Base-by-base conservation (phyloP, 2,329 filamentous ascomycete genomes). In the Epichloe typhina region DNA sequence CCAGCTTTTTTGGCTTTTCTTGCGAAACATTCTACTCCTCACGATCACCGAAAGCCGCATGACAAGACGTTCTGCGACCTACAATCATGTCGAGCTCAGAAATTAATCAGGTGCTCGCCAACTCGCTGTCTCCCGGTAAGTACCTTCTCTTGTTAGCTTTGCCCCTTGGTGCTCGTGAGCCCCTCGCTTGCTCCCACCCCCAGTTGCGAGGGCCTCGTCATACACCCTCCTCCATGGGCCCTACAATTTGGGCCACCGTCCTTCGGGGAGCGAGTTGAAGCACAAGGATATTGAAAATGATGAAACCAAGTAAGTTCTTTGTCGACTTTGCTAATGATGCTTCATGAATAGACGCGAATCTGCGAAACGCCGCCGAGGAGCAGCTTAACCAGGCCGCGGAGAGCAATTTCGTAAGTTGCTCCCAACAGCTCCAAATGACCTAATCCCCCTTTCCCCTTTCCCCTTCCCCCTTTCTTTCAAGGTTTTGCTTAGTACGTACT, bases 51-150 rank as follows among this genome's bases (percentile, higher is more conserved):
- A 54, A 57, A 60, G 55, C 63, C 65, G 66, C 64, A 69, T 69
- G 66, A 66, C 63, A 63, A 66, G 56, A 59, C 61, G 57, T 53
- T 55, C 55, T 50, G 54, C 58, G 58, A 61, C 62, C 64, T 63
- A 62, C 66, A 68, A 75, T 65, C 70, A 88, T 80, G 77, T 79
- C 77, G 71, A 79, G 75, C 75, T 73, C 94, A 86, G 88, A 97
- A 76, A 94, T 97, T 76, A 95, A 91, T 77, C 85, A 89, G 75
- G 91, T 98, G 76, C 86, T 98, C 77, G 83, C 88, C 73, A 91
- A 90, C 76, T 97, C 93, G 70, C 83, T 97, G 73, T 94, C 90
- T 66, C 79, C 90, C 67, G 91, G 93, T 97, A 75, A 69, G 85
- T 71, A 58, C 48, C 40, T 39, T 45, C 40, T 50, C 7, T 37